phyloP scores from a whole-genome alignment of 169 alveolate species.

The Cryptosporidium parvum region DNA sequence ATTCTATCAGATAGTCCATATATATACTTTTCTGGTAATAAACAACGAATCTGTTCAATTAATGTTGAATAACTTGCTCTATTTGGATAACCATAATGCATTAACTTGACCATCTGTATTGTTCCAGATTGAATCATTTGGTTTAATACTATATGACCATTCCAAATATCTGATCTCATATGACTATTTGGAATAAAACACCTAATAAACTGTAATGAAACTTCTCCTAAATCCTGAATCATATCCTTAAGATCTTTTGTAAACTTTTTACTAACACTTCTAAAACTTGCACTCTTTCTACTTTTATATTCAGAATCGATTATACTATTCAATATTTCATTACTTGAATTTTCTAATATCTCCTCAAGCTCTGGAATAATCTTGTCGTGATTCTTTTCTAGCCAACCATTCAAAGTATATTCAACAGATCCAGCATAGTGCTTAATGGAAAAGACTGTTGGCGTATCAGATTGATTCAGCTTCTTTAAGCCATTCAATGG shows the following conservation, averaged over 20 bases:
- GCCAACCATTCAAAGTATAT: conserved; percentile 84
- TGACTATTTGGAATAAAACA: conserved; percentile 79
- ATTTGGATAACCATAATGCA: conserved; percentile 80
- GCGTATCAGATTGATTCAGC: background rate
- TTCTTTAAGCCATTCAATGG: conserved; percentile 62
- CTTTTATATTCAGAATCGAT: conserved; percentile 30
- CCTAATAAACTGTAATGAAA: conserved; percentile 79
- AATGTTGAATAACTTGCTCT: conserved; percentile 69
- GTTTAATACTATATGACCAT: conserved; percentile 59
- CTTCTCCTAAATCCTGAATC: conserved; percentile 76
- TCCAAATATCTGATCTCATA: conserved; percentile 75
- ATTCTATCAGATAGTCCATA: conserved; percentile 69
- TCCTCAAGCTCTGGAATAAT: conserved; percentile 82
- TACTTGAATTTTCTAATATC: conserved; percentile 75
- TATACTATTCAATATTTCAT: conserved; percentile 64
- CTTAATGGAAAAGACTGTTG: conserved; percentile 76
- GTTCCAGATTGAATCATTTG: conserved; percentile 79
- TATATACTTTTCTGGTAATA: conserved; percentile 74
- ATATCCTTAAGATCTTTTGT: conserved; percentile 78
- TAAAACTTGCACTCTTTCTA: conserved; percentile 60
- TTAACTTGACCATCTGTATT: conserved; percentile 77
- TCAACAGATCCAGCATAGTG: conserved; percentile 90
- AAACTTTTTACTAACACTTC: conserved; percentile 81
- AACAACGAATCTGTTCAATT: conserved; percentile 30
- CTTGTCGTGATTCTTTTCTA: conserved; percentile 88